Base-by-base conservation (phyloP, 176 grass and related monocot genomes). In the Puccinellia tenuiflora region DNA sequence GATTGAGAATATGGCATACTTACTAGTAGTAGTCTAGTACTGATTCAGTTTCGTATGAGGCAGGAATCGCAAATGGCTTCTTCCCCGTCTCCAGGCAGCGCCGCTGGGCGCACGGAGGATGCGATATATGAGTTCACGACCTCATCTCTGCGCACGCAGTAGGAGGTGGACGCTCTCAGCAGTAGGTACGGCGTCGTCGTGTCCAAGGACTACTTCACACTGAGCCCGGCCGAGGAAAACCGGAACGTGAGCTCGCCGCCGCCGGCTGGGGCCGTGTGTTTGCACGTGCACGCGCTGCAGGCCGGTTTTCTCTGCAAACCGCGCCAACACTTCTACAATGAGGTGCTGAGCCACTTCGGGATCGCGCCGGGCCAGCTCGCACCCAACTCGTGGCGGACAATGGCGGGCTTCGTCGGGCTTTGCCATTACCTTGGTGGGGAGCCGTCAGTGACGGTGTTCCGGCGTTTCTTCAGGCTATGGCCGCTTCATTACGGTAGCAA, bases 361-460 rank as follows among this genome's bases (percentile, higher is more conserved):
- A 3, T 84, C 40, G 69, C 81, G 18, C 70, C 81, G 20, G 51
- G 21, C 40, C 81, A 84, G 81, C 81, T 84, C 40, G 4, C 56
- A 20, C 81, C 81, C 29, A 84, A 84, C 42, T 60, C 53, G 20
- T 84, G 72, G 82, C 31, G n/a, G 31, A 13, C 24, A 73, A 55
- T 84, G 82, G 82, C 72, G 21, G 59, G 71, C 31, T 84, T 84
- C 82, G 21, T 67, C 72, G 4, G 21, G 29, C 59, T 76, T 17
- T 84, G 33, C 59, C 4, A 64, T 30, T 7, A 1, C 29, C 30
- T 33, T 25, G n/a, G 20, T 5, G 72, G 40, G 55, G 39, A 34
- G 57, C 82, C 59, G 56, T 20, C 70, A 13, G 13, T 64, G 2
- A 14, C 71, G 11, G 59, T 83, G 28, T 83, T 83, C 40, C 54